Evolutionary conservation across 768 basidiomycete genomes (phyloP), one percentile per base, ranked within the genome.

Genomic region (Leucogyrophana mollusca): DNA sequence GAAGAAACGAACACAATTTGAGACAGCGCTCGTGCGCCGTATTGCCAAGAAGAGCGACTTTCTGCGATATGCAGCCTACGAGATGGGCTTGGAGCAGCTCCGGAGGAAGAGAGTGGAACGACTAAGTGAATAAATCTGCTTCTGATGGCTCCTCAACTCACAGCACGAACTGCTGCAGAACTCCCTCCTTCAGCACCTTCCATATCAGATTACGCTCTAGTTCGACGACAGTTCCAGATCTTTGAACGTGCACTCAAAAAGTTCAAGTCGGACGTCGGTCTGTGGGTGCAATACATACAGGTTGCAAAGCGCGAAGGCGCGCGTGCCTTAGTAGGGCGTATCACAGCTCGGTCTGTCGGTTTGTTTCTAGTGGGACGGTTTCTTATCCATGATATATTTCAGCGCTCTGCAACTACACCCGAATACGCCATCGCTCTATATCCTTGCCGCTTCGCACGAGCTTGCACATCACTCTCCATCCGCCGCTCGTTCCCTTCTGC

Each of bases 331-430:
- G 88, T 92, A 2, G 86, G 87, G 3, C 77, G 88, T 32, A 83
- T 94, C 38, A 83, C 85, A 16, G 94, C 90, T 23, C 82, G 88
- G 87, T 90, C 57, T 30, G 81, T 64, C 17, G 25, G 3, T 44
- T 46, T 1, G 21, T 34, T 22, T 35, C 9, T 24, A 4, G 20
- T 30, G 23, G 34, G 16, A n/a, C 25, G 14, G 21, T 25, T 30
- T 33, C 10, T 9, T n/a, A 25, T 40, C 23, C 22, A 18, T 10
- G 27, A 34, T 44, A 56, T 5, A 65, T 38, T 10, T 43, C 56
- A 93, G 91, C 52, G 94, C 94, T 4, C 68, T 95, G 18, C 90
- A 92, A 66, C 71, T 94, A 38, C 94, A 94, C 60, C 93, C 94
- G 7, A 81, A 80, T 52, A 78, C 78, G 13, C 78, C 90, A 3